Base-by-base conservation (phyloP, 129 eudicot species). In the Calendula officinalis region DNA sequence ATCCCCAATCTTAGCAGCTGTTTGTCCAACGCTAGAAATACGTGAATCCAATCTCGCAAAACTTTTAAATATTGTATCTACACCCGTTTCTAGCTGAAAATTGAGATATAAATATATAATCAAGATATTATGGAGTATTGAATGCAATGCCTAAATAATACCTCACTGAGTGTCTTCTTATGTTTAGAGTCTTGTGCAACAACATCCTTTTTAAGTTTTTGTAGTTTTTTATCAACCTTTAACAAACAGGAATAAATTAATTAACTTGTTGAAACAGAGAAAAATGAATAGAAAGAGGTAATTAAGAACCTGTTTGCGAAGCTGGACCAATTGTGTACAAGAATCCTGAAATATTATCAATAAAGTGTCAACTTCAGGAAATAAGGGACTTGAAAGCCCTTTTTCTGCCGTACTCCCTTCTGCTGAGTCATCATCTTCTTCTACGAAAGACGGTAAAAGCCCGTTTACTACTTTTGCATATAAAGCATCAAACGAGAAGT, bases 1-100 rank as follows among this genome's bases (percentile, higher is more conserved):
- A 80, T 91, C 98, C 72, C 98, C 98, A 54, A 91, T 91, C 81
- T 91, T 87, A 34, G 98, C 98, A 72, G 98, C 98, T 78, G 94
- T 91, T 64, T 91, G 98, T 40, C 98, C 98, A 79, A 91, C 98
- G 42, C 96, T 91, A 36, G 98, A 91, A 63, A 91, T 91, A 60
- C 98, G 98, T 22, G 94, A 82, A 84, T 91, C 96, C 84, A 91
- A 63, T 79, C 98, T 87, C 51, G 96, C 91, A 67, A 91, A 91
- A 79, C 96, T 91, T 61, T 42, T 79, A 81, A 91, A 91, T 78
- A 91, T 82, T 74, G 86, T 91, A 67, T 91, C 98, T 49, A 91
- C 94, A 14, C 98, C 96, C 77, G 83, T 87, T 70, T 91, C 96
- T 63, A 91, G 70, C 98, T 91, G 86, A 72, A 70, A 71, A 53